Conservation (phyloP, 2,329 filamentous ascomycete species). For the Albophoma yamanashiensis region DNA sequence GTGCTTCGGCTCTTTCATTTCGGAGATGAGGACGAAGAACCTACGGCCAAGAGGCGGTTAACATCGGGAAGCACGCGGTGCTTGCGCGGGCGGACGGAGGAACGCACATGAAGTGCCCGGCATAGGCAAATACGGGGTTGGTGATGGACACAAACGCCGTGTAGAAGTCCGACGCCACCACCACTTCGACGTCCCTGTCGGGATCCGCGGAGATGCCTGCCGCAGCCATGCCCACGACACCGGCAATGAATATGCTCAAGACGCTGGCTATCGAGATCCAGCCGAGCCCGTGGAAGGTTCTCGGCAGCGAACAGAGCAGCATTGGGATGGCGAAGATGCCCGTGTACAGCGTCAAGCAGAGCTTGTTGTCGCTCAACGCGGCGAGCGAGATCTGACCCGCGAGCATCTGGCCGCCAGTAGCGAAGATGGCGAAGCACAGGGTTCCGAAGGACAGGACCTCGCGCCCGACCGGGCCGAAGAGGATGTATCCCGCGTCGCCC, state of each 20-base stretch:
- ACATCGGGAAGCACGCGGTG: too few relatives aligned
- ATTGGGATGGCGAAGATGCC: conserved; percentile 38
- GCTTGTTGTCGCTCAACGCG: conserved; percentile 30
- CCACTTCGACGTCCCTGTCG: conserved; percentile 24
- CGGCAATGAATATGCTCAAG: conserved; percentile 36
- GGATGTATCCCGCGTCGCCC: conserved; percentile 42
- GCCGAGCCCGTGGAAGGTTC: conserved; percentile 36
- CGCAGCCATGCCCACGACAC: conserved; percentile 38
- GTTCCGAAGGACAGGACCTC: conserved; percentile 38
- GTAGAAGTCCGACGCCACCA: conserved; percentile 19
- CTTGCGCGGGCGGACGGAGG: not conserved
- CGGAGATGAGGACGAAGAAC: conserved; percentile 42
- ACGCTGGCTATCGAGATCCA: conserved; percentile 34
- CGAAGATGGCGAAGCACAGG: conserved; percentile 39
- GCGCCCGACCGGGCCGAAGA: conserved; percentile 40
- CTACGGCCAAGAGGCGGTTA: not conserved
- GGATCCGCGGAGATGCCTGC: conserved; percentile 30
- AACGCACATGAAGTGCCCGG: conserved; percentile 35
- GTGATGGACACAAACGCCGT: conserved; percentile 20
- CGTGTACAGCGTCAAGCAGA: conserved; percentile 38
- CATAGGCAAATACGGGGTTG: conserved; percentile 42
- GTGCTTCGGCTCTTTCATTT: conserved; percentile 39
- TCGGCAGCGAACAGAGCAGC: conserved; percentile 33
- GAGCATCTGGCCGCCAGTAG: conserved; percentile 37
- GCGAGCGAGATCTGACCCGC: conserved; percentile 39